Evolutionary conservation across 2,329 filamentous ascomycete species (phyloP).

Genomic region (Sclerotinia borealis): DNA sequence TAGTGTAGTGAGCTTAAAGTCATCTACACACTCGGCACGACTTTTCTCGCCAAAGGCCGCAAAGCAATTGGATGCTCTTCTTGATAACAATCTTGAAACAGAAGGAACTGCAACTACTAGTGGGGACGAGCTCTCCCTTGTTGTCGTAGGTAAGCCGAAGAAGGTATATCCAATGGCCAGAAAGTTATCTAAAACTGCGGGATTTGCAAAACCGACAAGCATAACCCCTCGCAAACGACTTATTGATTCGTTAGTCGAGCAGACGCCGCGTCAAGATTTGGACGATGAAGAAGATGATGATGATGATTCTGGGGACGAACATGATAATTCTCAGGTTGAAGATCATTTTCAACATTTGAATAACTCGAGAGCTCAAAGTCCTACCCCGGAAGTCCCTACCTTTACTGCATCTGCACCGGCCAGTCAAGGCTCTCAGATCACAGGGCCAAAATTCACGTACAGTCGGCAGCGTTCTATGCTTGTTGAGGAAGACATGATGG

Average conservation of each 20-base stretch:
- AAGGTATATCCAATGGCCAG: neutral
- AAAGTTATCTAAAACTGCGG: conserved; percentile 14
- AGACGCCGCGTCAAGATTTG: conserved; percentile 18
- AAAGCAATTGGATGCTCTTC: conserved; percentile 23
- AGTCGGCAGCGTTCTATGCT: conserved; percentile 33
- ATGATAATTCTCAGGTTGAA: conserved; percentile 12
- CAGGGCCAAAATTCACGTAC: conserved; percentile 32
- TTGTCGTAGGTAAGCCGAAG: neutral
- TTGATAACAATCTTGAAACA: neutral
- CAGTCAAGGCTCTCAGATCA: conserved; percentile 27
- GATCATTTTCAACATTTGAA: neutral
- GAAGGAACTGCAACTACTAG: neutral
- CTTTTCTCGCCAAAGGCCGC: conserved; percentile 23
- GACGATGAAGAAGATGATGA: conserved; percentile 14
- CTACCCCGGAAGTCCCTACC: conserved; percentile 11
- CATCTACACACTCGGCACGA: neutral
- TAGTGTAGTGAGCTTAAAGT: neutral
- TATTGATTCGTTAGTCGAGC: conserved; percentile 32
- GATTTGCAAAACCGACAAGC: conserved; percentile 17
- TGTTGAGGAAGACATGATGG: conserved; percentile 30
- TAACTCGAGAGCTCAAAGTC: conserved; percentile 18
- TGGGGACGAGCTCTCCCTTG: conserved; percentile 5
- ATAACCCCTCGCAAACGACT: conserved; percentile 25
- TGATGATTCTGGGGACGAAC: conserved; percentile 5
- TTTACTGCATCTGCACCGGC: conserved; percentile 11